Base-by-base conservation (phyloP, 2,329 filamentous ascomycete genomes). In the Ascochyta rabiei region DNA sequence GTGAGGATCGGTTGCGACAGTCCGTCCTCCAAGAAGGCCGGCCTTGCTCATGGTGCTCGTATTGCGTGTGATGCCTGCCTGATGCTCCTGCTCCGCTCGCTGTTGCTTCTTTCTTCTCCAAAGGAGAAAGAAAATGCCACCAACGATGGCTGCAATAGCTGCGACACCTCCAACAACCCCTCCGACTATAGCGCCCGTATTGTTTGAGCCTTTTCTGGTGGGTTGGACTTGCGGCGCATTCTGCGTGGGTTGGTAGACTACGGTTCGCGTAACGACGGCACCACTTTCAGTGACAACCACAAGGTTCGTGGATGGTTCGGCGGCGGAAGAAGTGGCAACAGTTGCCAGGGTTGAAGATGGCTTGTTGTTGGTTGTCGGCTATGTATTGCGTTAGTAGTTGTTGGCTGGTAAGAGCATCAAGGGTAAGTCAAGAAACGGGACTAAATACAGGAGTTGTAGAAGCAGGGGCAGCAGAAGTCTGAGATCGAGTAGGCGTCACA, bases 11-110 rank as follows among this genome's bases (percentile, higher is more conserved):
- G 47, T 41, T 13, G 52, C 51, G 16, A 50, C 34, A 10, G 26
- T 18, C 10, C 54, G 54, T 19, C 62, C 58, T 41, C 67, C 64
- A 15, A 82, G 66, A 7, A 82, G 68, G 13, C 80, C 80, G 16
- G 77, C 73, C 63, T 75, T 78, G 66, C 79, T 81, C 62, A 81
- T 73, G 13, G 80, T 78, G 66, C 79, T 81, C 16, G 74, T 73
- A 50, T 81, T 80, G 18, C 80, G 72, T 10, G 68, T 61, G 51
- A 74, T 66, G 33, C 69, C 67, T 3, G 62, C 57, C 30, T 61
- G 61, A 9, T 59, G 57, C n/a, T 66, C 57, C 30, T 64, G 53
- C 15, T 66, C 49, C 19, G 61, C 46, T 28, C 60, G 56, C 42
- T 59, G 58, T 35, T 69, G 63, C 41, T 61, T 64, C 47, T 54